These are phyloP conservation scores for Toxoplasma gondii DNA, from an alignment of 169 alveolate species.

Conservation along the genomic window DNA sequence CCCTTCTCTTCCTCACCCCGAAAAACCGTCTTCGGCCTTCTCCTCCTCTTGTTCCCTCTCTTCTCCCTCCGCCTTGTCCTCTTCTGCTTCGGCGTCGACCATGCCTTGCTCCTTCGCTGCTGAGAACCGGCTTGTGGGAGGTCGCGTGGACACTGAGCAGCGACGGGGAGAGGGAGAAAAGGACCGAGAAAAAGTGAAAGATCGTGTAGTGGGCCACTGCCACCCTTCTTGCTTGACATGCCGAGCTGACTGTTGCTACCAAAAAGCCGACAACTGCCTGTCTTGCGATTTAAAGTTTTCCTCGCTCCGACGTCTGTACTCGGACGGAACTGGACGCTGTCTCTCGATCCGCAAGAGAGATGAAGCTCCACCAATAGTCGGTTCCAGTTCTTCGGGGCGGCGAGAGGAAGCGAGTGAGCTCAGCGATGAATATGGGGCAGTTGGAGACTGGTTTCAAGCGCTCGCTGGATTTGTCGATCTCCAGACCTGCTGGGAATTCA, in stretches of 20 bases:
- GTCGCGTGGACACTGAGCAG: not conserved
- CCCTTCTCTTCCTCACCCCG: not conserved
- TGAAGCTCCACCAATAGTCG: not conserved
- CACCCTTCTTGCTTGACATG: conserved; percentile 55
- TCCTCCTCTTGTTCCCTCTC: not conserved
- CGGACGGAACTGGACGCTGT: conserved; percentile 66
- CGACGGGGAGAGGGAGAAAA: not conserved
- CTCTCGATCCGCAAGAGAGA: not conserved
- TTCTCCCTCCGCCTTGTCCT: not conserved
- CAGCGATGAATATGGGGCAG: not conserved
- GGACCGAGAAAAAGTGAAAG: not conserved
- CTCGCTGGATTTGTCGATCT: not conserved
- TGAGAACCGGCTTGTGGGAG: not conserved
- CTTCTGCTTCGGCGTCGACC: not conserved
- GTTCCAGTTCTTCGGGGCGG: not conserved
- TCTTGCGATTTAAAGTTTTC: conserved; percentile 28
- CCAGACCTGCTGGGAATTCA: not conserved
- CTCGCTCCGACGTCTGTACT: conserved; percentile 39
- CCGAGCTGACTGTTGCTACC: conserved; percentile 61
- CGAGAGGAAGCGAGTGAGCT: not conserved
- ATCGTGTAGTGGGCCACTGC: conserved; percentile 36
- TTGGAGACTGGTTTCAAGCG: not conserved
- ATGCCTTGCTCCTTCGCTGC: not conserved
- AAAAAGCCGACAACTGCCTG: conserved; percentile 60
- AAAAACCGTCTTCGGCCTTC: not conserved